Conservation (phyloP, 1,284 basidiomycete genomes). For the Irpex sp. region DNA sequence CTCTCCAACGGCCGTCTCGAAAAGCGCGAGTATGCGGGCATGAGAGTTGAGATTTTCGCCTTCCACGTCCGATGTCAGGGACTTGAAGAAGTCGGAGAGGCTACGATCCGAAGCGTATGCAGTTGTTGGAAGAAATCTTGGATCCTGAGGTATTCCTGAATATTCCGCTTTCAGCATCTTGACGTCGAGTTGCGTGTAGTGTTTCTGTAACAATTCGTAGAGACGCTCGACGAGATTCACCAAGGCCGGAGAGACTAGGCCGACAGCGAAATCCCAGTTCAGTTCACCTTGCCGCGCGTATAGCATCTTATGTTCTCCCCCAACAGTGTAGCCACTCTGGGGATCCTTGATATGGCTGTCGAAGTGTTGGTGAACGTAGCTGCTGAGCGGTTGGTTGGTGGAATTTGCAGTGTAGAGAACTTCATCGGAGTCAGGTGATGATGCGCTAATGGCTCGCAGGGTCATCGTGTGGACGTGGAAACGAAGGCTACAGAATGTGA, state of each 20-base stretch:
- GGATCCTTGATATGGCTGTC: background rate
- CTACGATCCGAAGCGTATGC: background rate
- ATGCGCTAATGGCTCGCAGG: too few species aligned
- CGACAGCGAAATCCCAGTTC: background rate
- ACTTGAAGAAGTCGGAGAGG: background rate
- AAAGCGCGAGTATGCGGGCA: background rate
- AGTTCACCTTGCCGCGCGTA: background rate
- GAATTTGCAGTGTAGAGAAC: background rate
- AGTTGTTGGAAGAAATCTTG: background rate
- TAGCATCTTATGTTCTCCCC: background rate
- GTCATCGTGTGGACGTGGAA: background rate
- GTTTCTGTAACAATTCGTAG: background rate
- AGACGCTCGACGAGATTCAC: background rate
- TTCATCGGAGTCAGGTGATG: background rate
- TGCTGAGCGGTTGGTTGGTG: background rate
- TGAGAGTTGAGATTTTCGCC: background rate
- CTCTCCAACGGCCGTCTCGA: background rate
- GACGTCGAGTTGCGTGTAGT: background rate
- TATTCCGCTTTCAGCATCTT: slow-evolving; percentile 7
- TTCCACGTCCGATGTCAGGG: background rate
- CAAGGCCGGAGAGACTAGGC: background rate
- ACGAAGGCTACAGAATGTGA: background rate
- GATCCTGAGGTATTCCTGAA: background rate
- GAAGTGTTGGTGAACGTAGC: background rate
- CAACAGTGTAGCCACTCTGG: background rate